phyloP scores from a whole-genome alignment of 768 basidiomycete genomes.

The Suillus fuscotomentosus region DNA sequence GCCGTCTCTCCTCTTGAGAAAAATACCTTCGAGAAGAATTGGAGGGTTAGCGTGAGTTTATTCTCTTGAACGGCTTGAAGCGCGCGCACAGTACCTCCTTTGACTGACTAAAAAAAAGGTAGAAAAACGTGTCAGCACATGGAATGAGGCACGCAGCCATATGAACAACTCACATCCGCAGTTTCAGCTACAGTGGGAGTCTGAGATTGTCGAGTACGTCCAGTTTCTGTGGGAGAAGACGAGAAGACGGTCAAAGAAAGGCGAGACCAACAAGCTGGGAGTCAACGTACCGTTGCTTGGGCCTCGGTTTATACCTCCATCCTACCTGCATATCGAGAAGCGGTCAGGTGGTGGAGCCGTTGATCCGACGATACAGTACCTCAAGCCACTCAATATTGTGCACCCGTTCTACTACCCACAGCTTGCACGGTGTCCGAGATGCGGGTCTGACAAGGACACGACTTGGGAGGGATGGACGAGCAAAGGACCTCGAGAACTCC shows the following conservation, averaged over 20 bases:
- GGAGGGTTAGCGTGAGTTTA: no score
- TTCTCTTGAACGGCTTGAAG: no score
- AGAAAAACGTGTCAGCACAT: no score
- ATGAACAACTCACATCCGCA: no score
- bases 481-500: background rate
- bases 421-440: background rate
- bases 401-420: constrained; percentile 12
- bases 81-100: background rate
- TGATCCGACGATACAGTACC: constrained; percentile 14
- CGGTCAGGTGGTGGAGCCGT: constrained; percentile 5
- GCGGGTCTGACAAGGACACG: background rate
- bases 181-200: no score
- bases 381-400: constrained; percentile 10
- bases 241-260: constrained; percentile 5
- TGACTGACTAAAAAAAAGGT: no score
- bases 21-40: no score
- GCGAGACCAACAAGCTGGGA: background rate
- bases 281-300: constrained; percentile 16
- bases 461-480: constrained; percentile 6
- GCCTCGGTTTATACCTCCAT: constrained; percentile 21
- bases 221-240: constrained; percentile 12
- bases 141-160: no score
- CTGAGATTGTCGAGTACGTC: background rate
- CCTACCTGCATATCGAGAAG: constrained; percentile 12
- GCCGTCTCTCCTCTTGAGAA: no score